phyloP scores from a whole-genome alignment of 2,329 filamentous ascomycete species.

The Ascosphaera acerosa region DNA sequence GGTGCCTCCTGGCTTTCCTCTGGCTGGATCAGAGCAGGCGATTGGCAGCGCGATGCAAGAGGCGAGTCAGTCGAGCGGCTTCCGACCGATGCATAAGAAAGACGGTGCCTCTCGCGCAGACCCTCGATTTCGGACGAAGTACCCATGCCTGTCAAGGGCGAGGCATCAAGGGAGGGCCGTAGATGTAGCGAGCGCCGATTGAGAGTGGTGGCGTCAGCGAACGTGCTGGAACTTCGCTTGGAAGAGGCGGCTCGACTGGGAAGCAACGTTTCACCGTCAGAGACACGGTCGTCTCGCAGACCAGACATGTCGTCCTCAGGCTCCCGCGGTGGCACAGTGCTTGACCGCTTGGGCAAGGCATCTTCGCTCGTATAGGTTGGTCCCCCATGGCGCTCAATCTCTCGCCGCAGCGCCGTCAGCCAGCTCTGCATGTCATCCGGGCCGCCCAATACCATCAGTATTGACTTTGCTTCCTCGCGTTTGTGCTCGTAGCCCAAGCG shows the following conservation, averaged over 20 bases:
- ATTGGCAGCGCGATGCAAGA: no score
- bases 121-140: slow-evolving; percentile 7
- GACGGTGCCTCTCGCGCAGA: slow-evolving; percentile 6
- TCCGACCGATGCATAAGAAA: slow-evolving; percentile 8
- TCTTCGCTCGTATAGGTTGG: slow-evolving; percentile 18
- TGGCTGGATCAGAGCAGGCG: slow-evolving; percentile 2
- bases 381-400: slow-evolving; percentile 22
- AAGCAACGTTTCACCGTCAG: neutral
- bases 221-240: neutral
- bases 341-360: slow-evolving; percentile 7
- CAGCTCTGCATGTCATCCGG: slow-evolving; percentile 21
- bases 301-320: neutral
- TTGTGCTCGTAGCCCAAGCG: slow-evolving; percentile 14
- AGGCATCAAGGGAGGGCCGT: slow-evolving; percentile 6
- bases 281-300: neutral
- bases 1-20: no score
- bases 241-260: neutral
- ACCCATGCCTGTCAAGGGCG: slow-evolving; percentile 7
- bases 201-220: neutral
- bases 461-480: slow-evolving; percentile 13
- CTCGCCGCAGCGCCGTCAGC: slow-evolving; percentile 20
- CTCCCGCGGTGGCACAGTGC: slow-evolving; percentile 2
- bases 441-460: slow-evolving; percentile 20
- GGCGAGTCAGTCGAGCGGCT: slow-evolving; percentile 8
- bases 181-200: slow-evolving; percentile 7